Percentiles rank a stretch among this genome's conserved stretches.
Conservation (phyloP, 2,329 filamentous ascomycete species). For the Fusarium guadeloupense region DNA sequence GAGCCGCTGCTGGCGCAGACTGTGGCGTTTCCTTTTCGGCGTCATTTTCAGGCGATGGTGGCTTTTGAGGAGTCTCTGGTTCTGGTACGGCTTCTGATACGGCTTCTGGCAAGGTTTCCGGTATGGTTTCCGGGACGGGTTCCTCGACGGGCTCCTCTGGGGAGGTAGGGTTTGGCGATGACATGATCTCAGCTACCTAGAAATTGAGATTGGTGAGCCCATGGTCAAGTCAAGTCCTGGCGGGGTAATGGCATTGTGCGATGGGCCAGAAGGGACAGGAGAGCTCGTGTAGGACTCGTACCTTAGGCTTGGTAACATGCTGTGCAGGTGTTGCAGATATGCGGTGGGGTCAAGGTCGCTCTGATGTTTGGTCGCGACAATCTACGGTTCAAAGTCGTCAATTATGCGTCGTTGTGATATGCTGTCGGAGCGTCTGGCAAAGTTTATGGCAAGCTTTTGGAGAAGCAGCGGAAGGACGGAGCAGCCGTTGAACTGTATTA, state of each 20-base stretch:
- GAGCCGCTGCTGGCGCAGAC: conserved; percentile 53
- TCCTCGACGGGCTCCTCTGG: conserved; percentile 39
- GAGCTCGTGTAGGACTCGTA: conserved; percentile 16
- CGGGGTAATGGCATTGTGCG: conserved; percentile 1
- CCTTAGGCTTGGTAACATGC: conserved; percentile 43
- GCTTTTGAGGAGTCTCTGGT: conserved; percentile 35
- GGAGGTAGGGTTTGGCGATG: conserved; percentile 40
- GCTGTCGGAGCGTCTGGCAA: conserved; percentile 16
- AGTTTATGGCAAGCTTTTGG: conserved; percentile 24
- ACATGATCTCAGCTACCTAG: conserved; percentile 42
- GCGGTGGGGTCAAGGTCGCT: conserved; percentile 7
- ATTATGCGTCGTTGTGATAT: neutral
- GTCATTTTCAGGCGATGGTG: conserved; percentile 20
- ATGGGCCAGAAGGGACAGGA: neutral
- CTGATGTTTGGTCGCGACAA: conserved; percentile 4
- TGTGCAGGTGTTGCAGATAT: conserved; percentile 34
- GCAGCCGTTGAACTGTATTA: conserved; percentile 34
- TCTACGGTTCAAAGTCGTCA: neutral
- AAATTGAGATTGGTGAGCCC: conserved; percentile 26
- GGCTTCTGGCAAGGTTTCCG: conserved; percentile 18
- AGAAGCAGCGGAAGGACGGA: conserved; percentile 17
- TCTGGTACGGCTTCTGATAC: conserved; percentile 20
- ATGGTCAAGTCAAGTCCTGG: neutral
- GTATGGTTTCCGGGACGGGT: conserved; percentile 21
- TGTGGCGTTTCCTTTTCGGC: conserved; percentile 49